Evolutionary conservation across 2,329 filamentous ascomycete species (phyloP).

Genomic region (Cytospora leucostoma): DNA sequence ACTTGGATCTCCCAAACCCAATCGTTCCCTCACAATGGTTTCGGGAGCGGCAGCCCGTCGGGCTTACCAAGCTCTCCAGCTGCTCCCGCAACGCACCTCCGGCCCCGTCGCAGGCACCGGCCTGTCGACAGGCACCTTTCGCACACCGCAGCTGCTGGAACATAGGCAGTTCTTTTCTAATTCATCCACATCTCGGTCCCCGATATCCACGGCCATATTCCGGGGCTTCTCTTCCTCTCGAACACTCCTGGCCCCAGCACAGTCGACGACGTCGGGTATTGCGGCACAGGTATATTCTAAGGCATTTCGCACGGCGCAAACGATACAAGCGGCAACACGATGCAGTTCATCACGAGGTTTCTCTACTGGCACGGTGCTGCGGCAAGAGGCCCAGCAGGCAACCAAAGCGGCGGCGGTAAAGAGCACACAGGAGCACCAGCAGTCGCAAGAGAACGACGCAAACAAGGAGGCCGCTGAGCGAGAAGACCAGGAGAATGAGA

Average conservation of each 20-base stretch:
- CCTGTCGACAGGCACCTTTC: neutral
- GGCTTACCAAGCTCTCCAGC: slow-evolving; percentile 34
- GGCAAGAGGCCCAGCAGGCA: slow-evolving; percentile 26
- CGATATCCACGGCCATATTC: neutral
- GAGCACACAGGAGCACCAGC: slow-evolving; percentile 17
- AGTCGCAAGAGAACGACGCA: slow-evolving; percentile 26
- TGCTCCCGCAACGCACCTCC: slow-evolving; percentile 50
- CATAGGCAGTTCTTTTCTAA: neutral
- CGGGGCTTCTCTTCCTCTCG: slow-evolving; percentile 15
- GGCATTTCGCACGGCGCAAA: slow-evolving; percentile 23
- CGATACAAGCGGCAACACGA: slow-evolving; percentile 28
- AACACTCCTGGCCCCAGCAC: neutral
- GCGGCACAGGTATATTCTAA: slow-evolving; percentile 12
- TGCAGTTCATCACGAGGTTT: slow-evolving; percentile 31
- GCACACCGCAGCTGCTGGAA: slow-evolving; percentile 28
- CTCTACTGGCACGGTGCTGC: slow-evolving; percentile 31
- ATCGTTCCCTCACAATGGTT: slow-evolving; percentile 43
- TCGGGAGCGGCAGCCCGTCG: slow-evolving; percentile 49
- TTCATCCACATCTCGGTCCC: neutral
- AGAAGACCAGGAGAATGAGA: slow-evolving; percentile 35
- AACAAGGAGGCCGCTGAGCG: slow-evolving; percentile 35
- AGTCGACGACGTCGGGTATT: slow-evolving; percentile 8
- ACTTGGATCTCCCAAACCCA: slow-evolving; percentile 2
- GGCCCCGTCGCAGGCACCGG: slow-evolving; percentile 32
- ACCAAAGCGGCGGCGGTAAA: slow-evolving; percentile 23